A percentile compares a stretch with the other conserved stretches of the same genome.
Evolutionary conservation across 2,329 filamentous ascomycete species (phyloP).

Genomic region (Sporothrix euskadiensis): DNA sequence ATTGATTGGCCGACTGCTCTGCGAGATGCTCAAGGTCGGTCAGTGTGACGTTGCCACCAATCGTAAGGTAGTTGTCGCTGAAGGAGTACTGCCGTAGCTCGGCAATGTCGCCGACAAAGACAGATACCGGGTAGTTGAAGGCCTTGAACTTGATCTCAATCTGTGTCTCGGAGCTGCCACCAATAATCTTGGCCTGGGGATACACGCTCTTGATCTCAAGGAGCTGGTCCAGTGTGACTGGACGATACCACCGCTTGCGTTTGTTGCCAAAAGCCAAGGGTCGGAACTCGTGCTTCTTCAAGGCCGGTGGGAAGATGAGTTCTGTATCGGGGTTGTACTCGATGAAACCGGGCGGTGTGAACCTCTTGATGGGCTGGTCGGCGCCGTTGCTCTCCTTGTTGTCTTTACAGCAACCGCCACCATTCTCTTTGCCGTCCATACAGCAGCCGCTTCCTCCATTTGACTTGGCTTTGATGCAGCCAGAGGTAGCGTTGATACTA

Average conservation of each 20-base stretch:
- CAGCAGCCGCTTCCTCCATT: conserved; percentile 65
- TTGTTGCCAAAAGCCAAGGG: conserved; percentile 92
- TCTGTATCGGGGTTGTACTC: conserved; percentile 92
- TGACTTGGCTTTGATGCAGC: conserved; percentile 52
- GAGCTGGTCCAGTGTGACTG: conserved; percentile 81
- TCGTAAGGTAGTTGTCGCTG: conserved; percentile 77
- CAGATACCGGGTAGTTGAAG: conserved; percentile 82
- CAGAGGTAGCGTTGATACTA: conserved; percentile 53
- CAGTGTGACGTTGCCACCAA: conserved; percentile 88
- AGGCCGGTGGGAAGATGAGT: conserved; percentile 85
- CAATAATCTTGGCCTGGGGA: conserved; percentile 89
- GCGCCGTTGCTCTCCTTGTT: conserved; percentile 52
- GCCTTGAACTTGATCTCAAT: conserved; percentile 99
- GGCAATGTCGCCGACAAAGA: conserved; percentile 90
- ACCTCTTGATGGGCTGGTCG: conserved; percentile 61
- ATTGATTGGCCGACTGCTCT: conserved; percentile 74
- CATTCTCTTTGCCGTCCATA: conserved; percentile 61
- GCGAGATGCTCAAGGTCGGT: conserved; percentile 89
- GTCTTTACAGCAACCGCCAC: conserved; percentile 71
- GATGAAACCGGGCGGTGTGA: conserved; percentile 88
- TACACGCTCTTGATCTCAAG: conserved; percentile 86
- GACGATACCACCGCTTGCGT: conserved; percentile 89
- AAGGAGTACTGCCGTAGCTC: conserved; percentile 83
- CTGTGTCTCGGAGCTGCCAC: conserved; percentile 94
- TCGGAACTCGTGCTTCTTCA: conserved; percentile 79